Evolutionary conservation across 2,329 filamentous ascomycete species (phyloP).

Genomic region (Epichloe festucae): DNA sequence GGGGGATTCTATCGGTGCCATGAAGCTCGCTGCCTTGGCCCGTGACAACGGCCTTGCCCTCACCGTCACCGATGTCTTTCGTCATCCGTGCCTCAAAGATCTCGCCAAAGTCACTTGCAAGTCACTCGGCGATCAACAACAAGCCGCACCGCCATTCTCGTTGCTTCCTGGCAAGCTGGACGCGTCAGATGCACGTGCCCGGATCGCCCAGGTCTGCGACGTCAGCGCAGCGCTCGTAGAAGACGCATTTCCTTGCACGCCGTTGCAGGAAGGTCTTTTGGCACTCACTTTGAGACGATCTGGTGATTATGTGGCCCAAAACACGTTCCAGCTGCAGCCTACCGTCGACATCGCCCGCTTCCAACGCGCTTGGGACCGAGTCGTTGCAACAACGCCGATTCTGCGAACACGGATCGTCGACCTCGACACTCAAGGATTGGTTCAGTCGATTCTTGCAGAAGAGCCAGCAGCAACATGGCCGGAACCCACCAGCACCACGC

Average conservation of each 20-base stretch:
- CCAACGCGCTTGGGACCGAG: conserved; percentile 1
- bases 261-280: conserved; percentile 4
- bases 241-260: conserved; percentile 3
- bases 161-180: background rate
- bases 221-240: background rate
- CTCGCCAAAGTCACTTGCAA: background rate
- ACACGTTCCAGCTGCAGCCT: background rate
- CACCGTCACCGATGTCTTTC: conserved; percentile 27
- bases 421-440: background rate
- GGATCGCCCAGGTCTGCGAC: background rate
- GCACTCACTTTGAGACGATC: background rate
- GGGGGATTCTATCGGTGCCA: conserved; percentile 7
- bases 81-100: conserved; percentile 3
- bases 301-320: conserved; percentile 2
- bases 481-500: conserved; percentile 12
- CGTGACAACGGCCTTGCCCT: conserved; percentile 20
- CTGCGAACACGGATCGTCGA: conserved; percentile 5
- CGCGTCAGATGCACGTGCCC: background rate
- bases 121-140: background rate
- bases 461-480: conserved; percentile 16
- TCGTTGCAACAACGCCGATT: conserved; percentile 1
- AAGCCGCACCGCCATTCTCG: background rate
- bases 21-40: conserved; percentile 26
- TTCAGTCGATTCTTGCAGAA: conserved; percentile 1
- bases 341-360: conserved; percentile 1